Evolutionary conservation across 1,284 basidiomycete genomes (phyloP), one percentile per base, ranked within the genome.

Genomic region (Thelephora terrestris): DNA sequence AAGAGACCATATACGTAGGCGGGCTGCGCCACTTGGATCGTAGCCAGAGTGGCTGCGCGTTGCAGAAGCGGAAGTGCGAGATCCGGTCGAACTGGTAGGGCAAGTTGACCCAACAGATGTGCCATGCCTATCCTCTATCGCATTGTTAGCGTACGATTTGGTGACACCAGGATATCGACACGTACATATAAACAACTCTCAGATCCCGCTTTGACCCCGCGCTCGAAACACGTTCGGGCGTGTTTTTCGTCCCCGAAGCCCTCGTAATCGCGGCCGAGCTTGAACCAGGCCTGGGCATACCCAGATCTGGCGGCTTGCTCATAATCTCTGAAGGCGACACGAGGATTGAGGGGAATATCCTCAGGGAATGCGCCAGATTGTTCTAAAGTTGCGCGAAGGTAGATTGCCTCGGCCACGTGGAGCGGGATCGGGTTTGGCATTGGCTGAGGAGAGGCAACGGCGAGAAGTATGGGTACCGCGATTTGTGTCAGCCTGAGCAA

Each of bases 241-340:
- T 84, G 77, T 0, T 63, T 52, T 1, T 74, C 50, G 62, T 95
- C 89, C 21, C 79, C 79, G 52, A 94, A 91, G 47, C 79, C 81
- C 68, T 97, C 94, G 61, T 97, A 96, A 57, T 96, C 93, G 24
- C 85, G 71, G 0, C 91, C 93, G 2, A 96, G 77, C 42, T 84
- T 75, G 67, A 92, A 96, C 93, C 93, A 97, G 0, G 86, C 85
- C 21, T 75, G 68, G 9, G 71, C 65, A 55, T 79, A 83, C 0
- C 91, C 91, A 2, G 72, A 75, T 34, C 86, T 73, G 1, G 91
- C 91, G 1, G 88, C 78, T 2, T 70, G 66, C 61, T 94, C 91
- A 60, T 91, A 95, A 61, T 93, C 91, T 42, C 87, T 75, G 67
- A 97, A 97, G 2, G 94, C 91, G 3, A 76, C 64, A 16, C 88